Conservation (phyloP, 2,329 filamentous ascomycete genomes). For the Chaetomium globosum region DNA sequence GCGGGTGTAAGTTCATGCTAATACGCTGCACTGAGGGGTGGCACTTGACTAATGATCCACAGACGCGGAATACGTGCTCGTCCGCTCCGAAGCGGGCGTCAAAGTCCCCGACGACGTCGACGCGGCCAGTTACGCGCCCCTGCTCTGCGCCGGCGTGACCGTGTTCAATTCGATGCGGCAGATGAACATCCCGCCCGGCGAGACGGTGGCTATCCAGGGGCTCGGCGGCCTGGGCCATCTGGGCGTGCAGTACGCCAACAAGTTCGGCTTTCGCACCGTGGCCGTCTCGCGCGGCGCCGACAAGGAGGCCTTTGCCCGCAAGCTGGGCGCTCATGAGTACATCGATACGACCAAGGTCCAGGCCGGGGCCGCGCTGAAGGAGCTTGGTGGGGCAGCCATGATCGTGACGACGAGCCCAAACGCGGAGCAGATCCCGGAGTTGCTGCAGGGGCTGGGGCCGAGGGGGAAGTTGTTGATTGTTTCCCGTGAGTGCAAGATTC, state of each 20-base stretch:
- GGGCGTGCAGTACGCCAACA: constrained; percentile 65
- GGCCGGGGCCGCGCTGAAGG: constrained; percentile 53
- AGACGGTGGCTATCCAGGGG: constrained; percentile 54
- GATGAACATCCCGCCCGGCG: constrained; percentile 43
- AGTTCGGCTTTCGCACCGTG: constrained; percentile 65
- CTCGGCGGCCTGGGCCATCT: constrained; percentile 68
- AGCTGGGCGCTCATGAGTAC: constrained; percentile 59
- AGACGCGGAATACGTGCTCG: constrained; percentile 56
- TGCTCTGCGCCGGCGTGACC: constrained; percentile 56
- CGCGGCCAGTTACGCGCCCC: constrained; percentile 49
- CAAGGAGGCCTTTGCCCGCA: constrained; percentile 57
- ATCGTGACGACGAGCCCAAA: constrained; percentile 67
- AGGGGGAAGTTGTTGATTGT: constrained; percentile 64
- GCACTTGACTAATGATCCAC: not conserved
- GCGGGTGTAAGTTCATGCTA: constrained; percentile 53
- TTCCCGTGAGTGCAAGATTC: constrained; percentile 43
- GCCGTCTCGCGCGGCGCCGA: constrained; percentile 53
- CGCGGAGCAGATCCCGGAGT: constrained; percentile 54
- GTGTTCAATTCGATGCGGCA: constrained; percentile 49
- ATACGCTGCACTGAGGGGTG: not conserved
- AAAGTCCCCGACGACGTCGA: constrained; percentile 47
- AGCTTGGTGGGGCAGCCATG: constrained; percentile 63
- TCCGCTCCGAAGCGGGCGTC: constrained; percentile 57
- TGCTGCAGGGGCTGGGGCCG: constrained; percentile 57
- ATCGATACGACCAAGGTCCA: constrained; percentile 49